Evolutionary conservation across 129 eudicot genomes (phyloP).

Genomic region (Heracleum sosnowskyi): DNA sequence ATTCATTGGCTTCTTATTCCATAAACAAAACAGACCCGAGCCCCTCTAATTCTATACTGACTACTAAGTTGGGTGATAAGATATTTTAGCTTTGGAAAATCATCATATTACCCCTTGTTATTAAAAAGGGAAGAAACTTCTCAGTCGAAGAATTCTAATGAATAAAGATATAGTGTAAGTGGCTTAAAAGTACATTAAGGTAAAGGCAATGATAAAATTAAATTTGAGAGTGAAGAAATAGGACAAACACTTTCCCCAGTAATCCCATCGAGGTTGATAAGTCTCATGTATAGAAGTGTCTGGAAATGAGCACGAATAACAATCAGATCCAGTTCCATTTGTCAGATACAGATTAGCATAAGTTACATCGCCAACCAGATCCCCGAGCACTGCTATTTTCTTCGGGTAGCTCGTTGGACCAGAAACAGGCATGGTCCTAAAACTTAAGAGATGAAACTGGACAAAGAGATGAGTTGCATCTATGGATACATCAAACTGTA

Average conservation of each 20-base stretch:
- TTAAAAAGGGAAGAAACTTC: not conserved
- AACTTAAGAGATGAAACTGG: conserved; percentile 19
- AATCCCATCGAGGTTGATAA: conserved; percentile 99
- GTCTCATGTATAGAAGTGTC: conserved; percentile 92
- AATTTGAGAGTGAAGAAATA: not conserved
- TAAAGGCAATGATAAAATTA: not conserved
- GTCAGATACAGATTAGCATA: conserved; percentile 90
- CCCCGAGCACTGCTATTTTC: conserved; percentile 73
- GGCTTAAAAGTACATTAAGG: not conserved
- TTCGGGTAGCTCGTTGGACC: conserved; percentile 52
- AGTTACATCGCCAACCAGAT: conserved; percentile 82
- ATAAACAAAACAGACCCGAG: not conserved
- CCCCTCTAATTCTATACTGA: not conserved
- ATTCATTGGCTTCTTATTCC: not conserved
- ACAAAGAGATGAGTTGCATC: not conserved
- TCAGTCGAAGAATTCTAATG: not conserved
- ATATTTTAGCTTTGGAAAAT: not conserved
- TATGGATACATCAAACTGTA: not conserved
- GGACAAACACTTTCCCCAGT: conserved; percentile 82
- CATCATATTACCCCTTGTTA: not conserved
- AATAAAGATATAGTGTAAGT: not conserved
- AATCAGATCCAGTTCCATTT: conserved; percentile 91
- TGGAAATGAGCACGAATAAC: conserved; percentile 88
- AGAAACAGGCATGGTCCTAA: conserved; percentile 84
- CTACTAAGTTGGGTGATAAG: not conserved